Conservation (phyloP, 2,329 filamentous ascomycete species). For the Cercospora sojina region DNA sequence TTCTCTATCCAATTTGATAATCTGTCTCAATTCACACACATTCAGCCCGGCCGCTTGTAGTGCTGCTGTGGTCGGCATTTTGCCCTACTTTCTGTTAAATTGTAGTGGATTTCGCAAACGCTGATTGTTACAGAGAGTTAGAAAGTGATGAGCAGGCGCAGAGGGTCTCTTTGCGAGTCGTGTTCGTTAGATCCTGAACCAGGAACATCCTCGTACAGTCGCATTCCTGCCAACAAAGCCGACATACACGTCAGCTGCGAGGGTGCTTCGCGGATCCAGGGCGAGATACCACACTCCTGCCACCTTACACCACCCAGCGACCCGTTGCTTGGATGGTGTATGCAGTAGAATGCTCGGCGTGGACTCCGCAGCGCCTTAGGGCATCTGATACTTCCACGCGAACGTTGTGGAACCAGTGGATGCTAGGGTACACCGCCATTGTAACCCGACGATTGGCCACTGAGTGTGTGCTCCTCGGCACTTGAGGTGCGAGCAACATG, state of each 20-base stretch:
- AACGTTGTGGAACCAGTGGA: constrained; percentile 17
- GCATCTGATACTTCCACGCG: constrained; percentile 13
- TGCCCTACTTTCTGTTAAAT: not conserved
- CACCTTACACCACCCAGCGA: constrained; percentile 3
- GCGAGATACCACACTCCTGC: constrained; percentile 10
- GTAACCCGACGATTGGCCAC: constrained; percentile 1
- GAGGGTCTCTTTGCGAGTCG: constrained; percentile 8
- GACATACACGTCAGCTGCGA: constrained; percentile 19
- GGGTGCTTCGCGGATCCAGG: not conserved
- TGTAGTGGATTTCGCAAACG: not conserved
- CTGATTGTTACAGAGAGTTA: not conserved
- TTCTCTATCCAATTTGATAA: constrained; percentile 26
- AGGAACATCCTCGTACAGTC: constrained; percentile 18
- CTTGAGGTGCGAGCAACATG: not conserved
- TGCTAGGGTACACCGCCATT: constrained; percentile 14
- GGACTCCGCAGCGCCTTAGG: constrained; percentile 7
- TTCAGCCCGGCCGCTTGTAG: constrained; percentile 20
- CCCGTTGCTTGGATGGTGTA: not conserved
- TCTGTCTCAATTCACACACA: constrained; percentile 23
- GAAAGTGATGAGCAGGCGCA: not conserved
- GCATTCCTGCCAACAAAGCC: constrained; percentile 19
- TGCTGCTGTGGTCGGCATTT: constrained; percentile 14
- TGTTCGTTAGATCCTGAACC: not conserved
- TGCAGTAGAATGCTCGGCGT: constrained; percentile 9
- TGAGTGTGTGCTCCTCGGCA: not conserved